Base-by-base conservation (phyloP, 169 alveolate species). In the Plasmodium reichenowi region DNA sequence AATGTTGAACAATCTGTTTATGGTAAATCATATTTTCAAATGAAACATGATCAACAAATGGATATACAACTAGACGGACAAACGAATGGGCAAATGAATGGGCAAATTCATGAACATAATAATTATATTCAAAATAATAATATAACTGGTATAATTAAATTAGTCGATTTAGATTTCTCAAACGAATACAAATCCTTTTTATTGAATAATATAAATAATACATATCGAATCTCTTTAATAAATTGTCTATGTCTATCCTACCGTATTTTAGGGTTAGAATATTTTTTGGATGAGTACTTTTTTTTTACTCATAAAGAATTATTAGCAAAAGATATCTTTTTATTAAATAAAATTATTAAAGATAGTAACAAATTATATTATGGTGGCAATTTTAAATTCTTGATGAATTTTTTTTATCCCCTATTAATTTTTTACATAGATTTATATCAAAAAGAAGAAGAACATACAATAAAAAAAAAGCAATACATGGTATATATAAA, bases 391-490 rank as follows among this genome's bases (percentile, higher is more conserved):
- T 85, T 85, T 50, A 68, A 85, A 85, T 70, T 85, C 43, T 45
- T 85, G 15, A 85, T 85, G 59, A 85, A 85, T 59, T 85, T 85
- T 85, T 85, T 85, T 73, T 85, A 85, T 52, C 92, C 92, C n/a
- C 48, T 85, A 54, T 66, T 85, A 71, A 85, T 71, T 54, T 73
- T 43, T 85, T 85, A 71, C 56, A 85, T 85, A 26, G 59, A 71
- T 85, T 72, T 85, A 24, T 85, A 85, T 50, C 75, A 85, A 66
- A 80, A 67, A 59, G 90, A 80, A 80, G 60, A 68, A 70, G 59
- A 85, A 15, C 29, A 70, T 54, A 59, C 74, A 26, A 71, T 85
- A 71, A 85, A 71, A 43, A 85, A 59, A 48, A 24, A 85, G 47
- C 52, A 20, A 29, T 85, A 71, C 50, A 59, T 71, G 29, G 43